Base-by-base conservation (phyloP, 495 filamentous ascomycete species). In the Penicillium longicatenatum region DNA sequence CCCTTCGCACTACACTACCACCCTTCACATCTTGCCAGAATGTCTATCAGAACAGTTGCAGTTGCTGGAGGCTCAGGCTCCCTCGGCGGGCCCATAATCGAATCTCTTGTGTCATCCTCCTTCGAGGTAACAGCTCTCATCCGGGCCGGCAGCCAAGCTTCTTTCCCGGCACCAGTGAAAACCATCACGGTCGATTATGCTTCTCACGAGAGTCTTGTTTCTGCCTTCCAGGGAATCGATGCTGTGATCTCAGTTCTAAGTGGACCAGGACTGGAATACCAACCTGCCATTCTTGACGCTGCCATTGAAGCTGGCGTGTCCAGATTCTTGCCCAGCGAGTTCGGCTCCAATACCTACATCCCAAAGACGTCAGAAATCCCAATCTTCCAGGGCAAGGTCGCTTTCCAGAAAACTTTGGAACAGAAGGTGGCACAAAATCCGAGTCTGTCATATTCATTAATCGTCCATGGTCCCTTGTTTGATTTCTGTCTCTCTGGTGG, bases 261-360 rank as follows among this genome's bases (percentile, higher is more conserved):
- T 3, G 55, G 61, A 14, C 17, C 50, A 2, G 70, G 55, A 1
- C 61, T 78, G 24, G n/a, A 52, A 0, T 37, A 50, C 1, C 77
- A 82, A 54, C 72, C 67, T 8, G 59, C 63, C n/a, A 63, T 83
- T 12, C 79, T 84, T 37, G 76, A 85, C 62, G 81, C 80, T 11
- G 74, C 78, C 10, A 67, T 84, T 33, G 52, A 59, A 6, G 82
- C 78, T 2, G 79, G 81, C 2, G 81, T 85, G 24, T 81, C 76
- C 45, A 71, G 80, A 8, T 82, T 84, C 58, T 71, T 85, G 24
- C 82, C 82, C 14, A 75, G 74, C 6, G 82, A 85, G 43, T 86
- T 76, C 8, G 21, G 39, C 17, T 24, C 26, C 1, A 46, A 58
- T 43, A 39, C 37, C 19, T 35, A 31, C 22, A 46, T 51, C 17